These are phyloP conservation scores for Penicillium hordei DNA, from an alignment of 2,329 filamentous ascomycete genomes.

Conservation along the genomic window DNA sequence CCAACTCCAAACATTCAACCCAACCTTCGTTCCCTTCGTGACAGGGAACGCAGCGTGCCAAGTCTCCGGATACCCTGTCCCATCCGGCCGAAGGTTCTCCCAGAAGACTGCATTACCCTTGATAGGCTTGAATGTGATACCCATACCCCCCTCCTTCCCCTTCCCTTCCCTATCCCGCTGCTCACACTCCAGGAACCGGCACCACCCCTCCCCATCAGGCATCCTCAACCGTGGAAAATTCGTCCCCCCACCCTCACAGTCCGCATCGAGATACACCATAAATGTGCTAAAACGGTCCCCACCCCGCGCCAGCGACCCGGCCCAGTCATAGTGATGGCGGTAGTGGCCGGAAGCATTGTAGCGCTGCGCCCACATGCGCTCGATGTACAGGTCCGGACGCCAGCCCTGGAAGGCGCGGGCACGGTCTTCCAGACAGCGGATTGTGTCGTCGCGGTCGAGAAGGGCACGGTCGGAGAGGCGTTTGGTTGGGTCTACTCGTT, in stretches of 20 bases:
- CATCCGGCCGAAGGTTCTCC: constrained; percentile 59
- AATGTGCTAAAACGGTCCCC: constrained; percentile 56
- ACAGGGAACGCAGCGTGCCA: constrained; percentile 64
- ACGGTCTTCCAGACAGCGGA: constrained; percentile 60
- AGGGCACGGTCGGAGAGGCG: constrained; percentile 55
- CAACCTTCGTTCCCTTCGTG: constrained; percentile 56
- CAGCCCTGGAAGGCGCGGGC: constrained; percentile 62
- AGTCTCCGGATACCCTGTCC: constrained; percentile 57
- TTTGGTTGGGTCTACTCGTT: constrained; percentile 49
- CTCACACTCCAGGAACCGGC: constrained; percentile 57
- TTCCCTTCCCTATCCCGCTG: constrained; percentile 21
- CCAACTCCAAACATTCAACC: constrained; percentile 67
- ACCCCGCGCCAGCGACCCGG: constrained; percentile 38
- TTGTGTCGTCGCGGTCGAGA: constrained; percentile 48
- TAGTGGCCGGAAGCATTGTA: constrained; percentile 62
- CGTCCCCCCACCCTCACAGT: constrained; percentile 60
- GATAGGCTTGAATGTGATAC: constrained; percentile 59
- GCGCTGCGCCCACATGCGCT: constrained; percentile 60
- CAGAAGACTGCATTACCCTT: constrained; percentile 62
- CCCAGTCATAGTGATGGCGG: constrained; percentile 61
- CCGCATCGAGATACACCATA: constrained; percentile 59
- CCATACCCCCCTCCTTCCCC: constrained; percentile 27
- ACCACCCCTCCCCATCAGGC: constrained; percentile 53
- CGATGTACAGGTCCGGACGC: constrained; percentile 58
- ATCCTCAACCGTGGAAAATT: constrained; percentile 56